Base-by-base conservation (phyloP, 2,329 filamentous ascomycete species). In the Furcasterigmium sp. region DNA sequence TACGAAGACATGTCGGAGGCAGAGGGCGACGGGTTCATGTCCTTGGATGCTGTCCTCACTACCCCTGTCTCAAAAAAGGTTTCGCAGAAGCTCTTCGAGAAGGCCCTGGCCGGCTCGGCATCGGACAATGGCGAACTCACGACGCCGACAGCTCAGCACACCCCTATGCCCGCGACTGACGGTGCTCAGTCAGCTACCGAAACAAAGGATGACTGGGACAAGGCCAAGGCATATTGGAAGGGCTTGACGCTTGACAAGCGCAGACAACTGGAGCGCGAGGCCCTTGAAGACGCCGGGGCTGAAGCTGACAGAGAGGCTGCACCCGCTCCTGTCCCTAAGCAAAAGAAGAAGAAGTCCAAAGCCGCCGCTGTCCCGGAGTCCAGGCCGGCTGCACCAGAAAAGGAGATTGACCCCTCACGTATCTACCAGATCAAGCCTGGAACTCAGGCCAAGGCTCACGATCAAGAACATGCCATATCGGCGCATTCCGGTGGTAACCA, bases 1-100 rank as follows among this genome's bases (percentile, higher is more conserved):
- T 84, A 84, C 42, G 87, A 91, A 61, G 84, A 89, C 47, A 66
- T 85, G 0, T 78, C 78, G 0, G 82, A 87, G 13, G 56, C 72
- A 4, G 82, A 85, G 30, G 76, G 75, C 3, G 76, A 78, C 37
- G 85, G 83, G 0, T 91, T 88, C 54, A 71, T 80, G 55, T 90
- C 85, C 5, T 69, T 91, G 8, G 76, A 90, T 59, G 86, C 86
- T 10, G 77, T 90, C 8, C 73, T 26, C 52, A 56, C 37, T 36
- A 53, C 37, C 35, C 53, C 37, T 39, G 56, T 53, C 21, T 46
- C 48, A 8, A 50, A 48, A n/a, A 46, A 49, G 35, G 35, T 36
- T 17, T 45, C n/a, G 23, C 46, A 43, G 28, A 48, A 30, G 39
- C 45, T 50, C 1, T 45, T 46, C 21, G 32, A 18, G 17, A 35